Evolutionary conservation across 257 asterid genomes (phyloP), one percentile per base, ranked within the genome.

Genomic region (Jacaranda mimosifolia): DNA sequence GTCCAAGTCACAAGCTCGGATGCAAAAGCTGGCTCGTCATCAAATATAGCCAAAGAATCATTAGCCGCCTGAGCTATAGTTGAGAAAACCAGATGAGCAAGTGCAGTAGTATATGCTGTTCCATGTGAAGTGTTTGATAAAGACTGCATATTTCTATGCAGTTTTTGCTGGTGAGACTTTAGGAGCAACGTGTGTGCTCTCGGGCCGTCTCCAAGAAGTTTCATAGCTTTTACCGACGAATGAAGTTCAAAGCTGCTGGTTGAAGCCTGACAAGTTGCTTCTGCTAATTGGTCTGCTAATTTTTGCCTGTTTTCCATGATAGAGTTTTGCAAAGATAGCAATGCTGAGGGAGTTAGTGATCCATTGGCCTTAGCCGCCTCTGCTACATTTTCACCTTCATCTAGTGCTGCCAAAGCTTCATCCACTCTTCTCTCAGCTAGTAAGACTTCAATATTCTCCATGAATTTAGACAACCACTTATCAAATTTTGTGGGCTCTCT

Each of bases 1-100:
- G 92, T 91, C 99, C 99, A 94, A 7, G 96, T 81, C 7, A 94
- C 99, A 0, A 94, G 91, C 81, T 94, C 99, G 14, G 99, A 94
- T 4, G 94, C 68, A 60, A 86, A 93, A 67, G 93, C 96, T 0
- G 97, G 92, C 75, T 92, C 99, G n/a, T 94, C 99, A 21, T 80
- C 88, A 11, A 95, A 95, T 73, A 92, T 90, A 49, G 92, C 77
- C 35, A 91, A 72, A 1, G 99, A 94, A 65, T 92, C 97, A 17
- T 82, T 92, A 3, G 97, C 85, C 3, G 97, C 98, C 73, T 92
- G 98, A 21, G 98, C 98, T 17, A 94, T 83, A 1, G 94, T 87
- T 1, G 98, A 90, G 87, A 92, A 94, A 51, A 91, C 89, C 0
- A 91, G 86, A 83, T 92, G 98, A 0, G 99, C 84, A 69, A 94